Evolutionary conservation across 257 asterid genomes (phyloP).

Genomic region (Avicennia marina): DNA sequence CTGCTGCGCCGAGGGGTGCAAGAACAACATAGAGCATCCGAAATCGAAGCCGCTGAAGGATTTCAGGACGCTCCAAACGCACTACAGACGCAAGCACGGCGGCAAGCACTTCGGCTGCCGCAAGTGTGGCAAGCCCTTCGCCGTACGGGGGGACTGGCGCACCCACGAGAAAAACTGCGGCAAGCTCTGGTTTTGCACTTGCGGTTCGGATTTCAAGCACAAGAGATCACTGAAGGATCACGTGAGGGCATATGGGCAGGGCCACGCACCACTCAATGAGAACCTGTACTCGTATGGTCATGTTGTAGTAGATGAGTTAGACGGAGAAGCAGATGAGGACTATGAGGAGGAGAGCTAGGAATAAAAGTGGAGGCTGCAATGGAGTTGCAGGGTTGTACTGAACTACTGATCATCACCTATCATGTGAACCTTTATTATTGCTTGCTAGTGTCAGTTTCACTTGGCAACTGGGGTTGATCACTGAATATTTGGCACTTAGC

Average conservation of each 20-base stretch:
- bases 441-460: too few species aligned
- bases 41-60: slow-evolving; percentile 82
- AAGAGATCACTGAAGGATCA: slow-evolving; percentile 90
- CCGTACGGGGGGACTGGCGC: slow-evolving; percentile 92
- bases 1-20: slow-evolving; percentile 90
- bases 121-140: slow-evolving; percentile 69
- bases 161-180: slow-evolving; percentile 96
- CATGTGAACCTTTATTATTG: too few species aligned
- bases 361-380: too few species aligned
- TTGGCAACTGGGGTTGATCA: neutral
- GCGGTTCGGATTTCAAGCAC: slow-evolving; percentile 92
- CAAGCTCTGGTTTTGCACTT: slow-evolving; percentile 71
- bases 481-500: neutral
- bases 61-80: slow-evolving; percentile 84
- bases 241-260: slow-evolving; percentile 66
- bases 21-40: slow-evolving; percentile 79
- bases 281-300: neutral
- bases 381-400: too few species aligned
- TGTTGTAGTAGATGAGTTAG: neutral
- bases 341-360: neutral
- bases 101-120: slow-evolving; percentile 64
- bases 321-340: neutral
- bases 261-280: slow-evolving; percentile 32
- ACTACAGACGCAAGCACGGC: slow-evolving; percentile 87
- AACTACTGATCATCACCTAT: too few species aligned